A percentile compares a stretch with the other conserved stretches of the same genome.
These are phyloP conservation scores for Saturnispora besseyi DNA, from an alignment of 805 yeast genomes.

Conservation along the genomic window DNA sequence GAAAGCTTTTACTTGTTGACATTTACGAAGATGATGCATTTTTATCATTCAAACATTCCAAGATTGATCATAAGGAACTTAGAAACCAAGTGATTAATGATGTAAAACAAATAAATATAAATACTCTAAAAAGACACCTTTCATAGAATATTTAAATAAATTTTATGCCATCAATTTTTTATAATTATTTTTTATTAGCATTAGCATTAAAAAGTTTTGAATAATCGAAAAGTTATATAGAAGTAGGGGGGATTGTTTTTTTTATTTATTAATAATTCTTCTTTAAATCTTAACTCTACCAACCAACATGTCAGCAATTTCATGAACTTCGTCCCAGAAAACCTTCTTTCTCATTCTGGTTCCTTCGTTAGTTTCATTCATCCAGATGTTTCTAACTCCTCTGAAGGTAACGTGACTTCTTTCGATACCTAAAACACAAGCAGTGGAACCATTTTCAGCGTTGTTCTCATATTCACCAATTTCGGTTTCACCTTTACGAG, in stretches of 20 bases:
- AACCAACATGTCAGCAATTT: constrained; percentile 75
- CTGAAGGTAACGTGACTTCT: constrained; percentile 69
- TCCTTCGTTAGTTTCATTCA: constrained; percentile 72
- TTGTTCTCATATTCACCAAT: constrained; percentile 24
- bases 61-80: too few species aligned
- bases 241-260: neutral
- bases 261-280: neutral
- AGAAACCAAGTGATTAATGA: neutral
- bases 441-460: constrained; percentile 38
- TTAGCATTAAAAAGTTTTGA: neutral
- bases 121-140: neutral
- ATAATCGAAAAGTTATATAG: neutral
- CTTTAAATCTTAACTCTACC: constrained; percentile 42
- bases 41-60: constrained; percentile 13
- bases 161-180: neutral
- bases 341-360: constrained; percentile 83
- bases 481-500: constrained; percentile 18
- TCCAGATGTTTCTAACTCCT: constrained; percentile 68
- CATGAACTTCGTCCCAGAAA: constrained; percentile 72
- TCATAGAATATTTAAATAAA: neutral
- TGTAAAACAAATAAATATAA: neutral
- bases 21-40: constrained; percentile 19
- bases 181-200: neutral
- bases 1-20: constrained; percentile 18
- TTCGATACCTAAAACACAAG: constrained; percentile 76